A percentile compares a stretch with the other conserved stretches of the same genome.
Conservation (phyloP, 495 filamentous ascomycete genomes). For the Rhypophila decipiens region DNA sequence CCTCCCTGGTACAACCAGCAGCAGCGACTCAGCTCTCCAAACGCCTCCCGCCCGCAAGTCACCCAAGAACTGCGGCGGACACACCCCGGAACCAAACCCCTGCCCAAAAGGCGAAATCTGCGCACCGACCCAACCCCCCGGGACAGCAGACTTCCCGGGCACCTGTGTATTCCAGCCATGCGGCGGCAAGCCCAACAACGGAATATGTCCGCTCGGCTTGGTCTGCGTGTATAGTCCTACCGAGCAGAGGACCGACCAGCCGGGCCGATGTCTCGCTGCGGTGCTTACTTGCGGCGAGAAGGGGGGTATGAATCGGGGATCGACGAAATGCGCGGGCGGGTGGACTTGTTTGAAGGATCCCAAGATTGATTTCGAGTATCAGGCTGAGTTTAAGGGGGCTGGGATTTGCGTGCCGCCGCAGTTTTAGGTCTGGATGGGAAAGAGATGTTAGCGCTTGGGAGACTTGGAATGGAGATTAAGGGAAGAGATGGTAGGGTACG, state of each 20-base stretch:
- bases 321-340: neutral
- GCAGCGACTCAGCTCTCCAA: no score
- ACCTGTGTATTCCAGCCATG: neutral
- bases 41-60: neutral
- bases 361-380: neutral
- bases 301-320: neutral
- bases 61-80: neutral
- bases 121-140: neutral
- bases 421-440: no score
- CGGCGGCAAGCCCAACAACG: neutral
- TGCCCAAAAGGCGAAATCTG: neutral
- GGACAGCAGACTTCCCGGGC: neutral
- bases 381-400: neutral
- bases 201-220: neutral
- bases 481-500: no score
- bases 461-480: no score
- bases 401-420: neutral
- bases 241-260: neutral
- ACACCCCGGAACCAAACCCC: neutral
- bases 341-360: neutral
- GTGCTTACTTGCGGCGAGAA: neutral
- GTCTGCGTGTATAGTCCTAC: neutral
- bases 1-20: no score
- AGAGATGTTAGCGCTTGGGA: no score
- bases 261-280: neutral